Conservation (phyloP, 2,329 filamentous ascomycete genomes). For the Aspergillus tanneri region DNA sequence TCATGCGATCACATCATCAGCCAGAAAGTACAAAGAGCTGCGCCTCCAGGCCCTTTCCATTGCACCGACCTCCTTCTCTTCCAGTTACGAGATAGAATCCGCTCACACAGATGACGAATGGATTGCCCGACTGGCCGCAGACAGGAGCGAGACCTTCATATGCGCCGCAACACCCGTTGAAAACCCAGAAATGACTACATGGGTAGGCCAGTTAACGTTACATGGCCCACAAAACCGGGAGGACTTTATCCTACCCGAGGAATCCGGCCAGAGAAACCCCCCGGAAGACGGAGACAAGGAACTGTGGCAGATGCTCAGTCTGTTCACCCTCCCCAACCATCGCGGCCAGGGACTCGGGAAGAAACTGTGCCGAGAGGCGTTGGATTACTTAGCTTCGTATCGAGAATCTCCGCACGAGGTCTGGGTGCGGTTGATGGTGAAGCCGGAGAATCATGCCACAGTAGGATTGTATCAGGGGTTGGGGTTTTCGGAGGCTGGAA, state of each 20-base stretch:
- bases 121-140: slow-evolving; percentile 24
- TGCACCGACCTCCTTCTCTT: slow-evolving; percentile 21
- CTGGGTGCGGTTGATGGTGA: slow-evolving; percentile 31
- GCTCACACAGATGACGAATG: slow-evolving; percentile 26
- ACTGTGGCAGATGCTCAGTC: slow-evolving; percentile 31
- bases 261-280: slow-evolving; percentile 24
- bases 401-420: slow-evolving; percentile 10
- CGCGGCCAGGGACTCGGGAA: slow-evolving; percentile 31
- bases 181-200: slow-evolving; percentile 15
- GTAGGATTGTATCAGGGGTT: slow-evolving; percentile 28
- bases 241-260: slow-evolving; percentile 24
- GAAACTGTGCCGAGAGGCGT: slow-evolving; percentile 26
- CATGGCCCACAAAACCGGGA: slow-evolving; percentile 26
- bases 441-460: slow-evolving; percentile 27
- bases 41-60: slow-evolving; percentile 31
- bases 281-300: slow-evolving; percentile 22
- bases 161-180: slow-evolving; percentile 22
- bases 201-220: slow-evolving; percentile 34
- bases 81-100: slow-evolving; percentile 32
- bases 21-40: slow-evolving; percentile 7
- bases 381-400: slow-evolving; percentile 20
- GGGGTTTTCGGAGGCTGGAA: slow-evolving; percentile 30
- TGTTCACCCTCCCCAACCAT: slow-evolving; percentile 34
- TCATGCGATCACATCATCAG: slow-evolving; percentile 1
- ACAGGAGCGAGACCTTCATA: slow-evolving; percentile 30